phyloP scores from a whole-genome alignment of 2,329 filamentous ascomycete species.

The Fusarium sulawesiense region DNA sequence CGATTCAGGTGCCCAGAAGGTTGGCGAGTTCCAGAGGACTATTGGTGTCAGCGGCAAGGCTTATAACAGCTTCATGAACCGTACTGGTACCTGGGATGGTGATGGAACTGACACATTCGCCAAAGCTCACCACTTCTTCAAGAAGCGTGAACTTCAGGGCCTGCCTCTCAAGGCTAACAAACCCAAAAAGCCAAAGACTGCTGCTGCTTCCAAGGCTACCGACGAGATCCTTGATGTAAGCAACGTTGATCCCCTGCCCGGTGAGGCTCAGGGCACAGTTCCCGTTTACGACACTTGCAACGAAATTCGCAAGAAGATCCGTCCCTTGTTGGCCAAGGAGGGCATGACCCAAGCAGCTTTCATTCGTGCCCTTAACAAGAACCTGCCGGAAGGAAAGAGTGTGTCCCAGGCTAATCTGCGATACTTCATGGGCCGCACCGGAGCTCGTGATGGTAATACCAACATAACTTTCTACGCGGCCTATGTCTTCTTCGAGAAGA shows the following conservation, averaged over 20 bases:
- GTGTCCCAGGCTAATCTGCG: constrained; percentile 59
- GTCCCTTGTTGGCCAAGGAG: constrained; percentile 56
- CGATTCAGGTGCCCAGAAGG: constrained; percentile 46
- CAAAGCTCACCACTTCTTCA: constrained; percentile 59
- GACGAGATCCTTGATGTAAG: constrained; percentile 53
- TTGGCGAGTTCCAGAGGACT: constrained; percentile 59
- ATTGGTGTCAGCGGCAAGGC: constrained; percentile 53
- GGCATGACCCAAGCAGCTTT: constrained; percentile 64
- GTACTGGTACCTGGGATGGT: constrained; percentile 55
- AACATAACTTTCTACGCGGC: constrained; percentile 63
- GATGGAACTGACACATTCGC: constrained; percentile 49
- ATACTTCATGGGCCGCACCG: constrained; percentile 63
- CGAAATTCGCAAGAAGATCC: constrained; percentile 68
- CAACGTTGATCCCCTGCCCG: constrained; percentile 55
- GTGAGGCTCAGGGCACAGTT: constrained; percentile 60
- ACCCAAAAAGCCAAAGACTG: constrained; percentile 47
- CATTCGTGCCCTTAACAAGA: constrained; percentile 59
- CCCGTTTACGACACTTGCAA: constrained; percentile 68
- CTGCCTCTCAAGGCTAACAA: constrained; percentile 52
- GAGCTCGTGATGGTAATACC: constrained; percentile 60
- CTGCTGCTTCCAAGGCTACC: constrained; percentile 41
- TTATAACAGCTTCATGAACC: constrained; percentile 62
- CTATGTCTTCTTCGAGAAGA: constrained; percentile 71
- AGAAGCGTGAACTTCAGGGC: constrained; percentile 61
- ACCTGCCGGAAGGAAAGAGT: constrained; percentile 51